Evolutionary conservation across 768 basidiomycete genomes (phyloP).

Genomic region (Mycena alexandri): DNA sequence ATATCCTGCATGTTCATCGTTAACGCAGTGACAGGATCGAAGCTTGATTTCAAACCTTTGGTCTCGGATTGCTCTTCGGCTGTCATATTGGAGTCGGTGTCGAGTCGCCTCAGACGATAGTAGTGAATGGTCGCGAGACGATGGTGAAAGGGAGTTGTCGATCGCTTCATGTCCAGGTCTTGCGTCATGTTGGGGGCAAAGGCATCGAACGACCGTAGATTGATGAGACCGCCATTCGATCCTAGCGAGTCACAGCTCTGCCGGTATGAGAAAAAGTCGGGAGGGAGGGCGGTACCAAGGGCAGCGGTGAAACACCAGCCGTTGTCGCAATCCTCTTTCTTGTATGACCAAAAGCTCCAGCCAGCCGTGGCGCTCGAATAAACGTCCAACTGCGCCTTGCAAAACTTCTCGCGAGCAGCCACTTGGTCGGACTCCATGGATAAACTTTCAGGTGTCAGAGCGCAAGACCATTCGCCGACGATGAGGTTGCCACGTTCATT

Average conservation of each 20-base stretch:
- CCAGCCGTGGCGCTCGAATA: conserved; percentile 71
- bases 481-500: conserved; percentile 66
- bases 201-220: not conserved
- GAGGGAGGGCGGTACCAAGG: conserved; percentile 68
- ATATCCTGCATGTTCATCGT: too few relatives aligned
- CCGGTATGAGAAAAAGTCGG: conserved; percentile 67
- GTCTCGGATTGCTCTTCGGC: conserved; percentile 41
- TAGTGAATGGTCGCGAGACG: conserved; percentile 45
- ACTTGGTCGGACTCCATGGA: conserved; percentile 59
- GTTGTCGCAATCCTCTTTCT: conserved; percentile 69
- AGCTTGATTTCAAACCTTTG: too few relatives aligned
- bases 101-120: conserved; percentile 31
- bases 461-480: conserved; percentile 89
- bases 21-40: too few relatives aligned
- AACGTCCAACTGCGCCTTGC: conserved; percentile 67
- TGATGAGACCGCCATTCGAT: conserved; percentile 3
- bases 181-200: not conserved
- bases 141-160: conserved; percentile 27
- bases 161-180: not conserved
- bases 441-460: conserved; percentile 73
- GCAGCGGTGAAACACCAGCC: conserved; percentile 80
- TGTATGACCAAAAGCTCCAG: conserved; percentile 80
- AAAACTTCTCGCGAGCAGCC: conserved; percentile 63
- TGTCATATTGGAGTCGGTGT: conserved; percentile 21
- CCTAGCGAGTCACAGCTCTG: conserved; percentile 28